A percentile compares a stretch with the other conserved stretches of the same genome.
phyloP scores from a whole-genome alignment of 2,329 filamentous ascomycete species.

The Cercospora sp. region DNA sequence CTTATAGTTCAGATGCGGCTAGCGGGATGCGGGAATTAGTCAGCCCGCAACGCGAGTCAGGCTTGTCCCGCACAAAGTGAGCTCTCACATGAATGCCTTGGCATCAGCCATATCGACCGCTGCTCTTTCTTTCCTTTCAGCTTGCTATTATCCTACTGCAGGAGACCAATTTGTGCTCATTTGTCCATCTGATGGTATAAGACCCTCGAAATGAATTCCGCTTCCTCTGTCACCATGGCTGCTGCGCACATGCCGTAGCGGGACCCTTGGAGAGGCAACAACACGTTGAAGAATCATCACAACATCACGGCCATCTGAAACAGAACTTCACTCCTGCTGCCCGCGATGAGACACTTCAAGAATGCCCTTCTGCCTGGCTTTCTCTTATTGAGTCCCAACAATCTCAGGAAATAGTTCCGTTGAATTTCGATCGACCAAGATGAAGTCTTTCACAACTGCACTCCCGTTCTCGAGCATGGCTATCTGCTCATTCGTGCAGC shows the following conservation, averaged over 20 bases:
- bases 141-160: no score
- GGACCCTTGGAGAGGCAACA: no score
- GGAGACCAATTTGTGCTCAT: no score
- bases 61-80: not conserved
- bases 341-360: not conserved
- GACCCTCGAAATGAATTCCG: not conserved
- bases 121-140: not conserved
- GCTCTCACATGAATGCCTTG: not conserved
- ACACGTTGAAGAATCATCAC: not conserved
- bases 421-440: not conserved
- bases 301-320: not conserved
- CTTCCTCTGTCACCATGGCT: no score
- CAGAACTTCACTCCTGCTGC: not conserved
- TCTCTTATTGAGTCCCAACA: not conserved
- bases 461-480: not conserved
- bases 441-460: not conserved
- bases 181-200: no score
- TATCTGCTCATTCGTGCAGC: not conserved
- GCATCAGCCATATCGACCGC: not conserved
- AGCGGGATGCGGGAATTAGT: not conserved
- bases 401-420: not conserved
- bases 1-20: not conserved
- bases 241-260: no score
- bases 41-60: not conserved
- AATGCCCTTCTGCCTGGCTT: no score